phyloP scores from a whole-genome alignment of 306 rosid species.

The Fagus crenata region DNA sequence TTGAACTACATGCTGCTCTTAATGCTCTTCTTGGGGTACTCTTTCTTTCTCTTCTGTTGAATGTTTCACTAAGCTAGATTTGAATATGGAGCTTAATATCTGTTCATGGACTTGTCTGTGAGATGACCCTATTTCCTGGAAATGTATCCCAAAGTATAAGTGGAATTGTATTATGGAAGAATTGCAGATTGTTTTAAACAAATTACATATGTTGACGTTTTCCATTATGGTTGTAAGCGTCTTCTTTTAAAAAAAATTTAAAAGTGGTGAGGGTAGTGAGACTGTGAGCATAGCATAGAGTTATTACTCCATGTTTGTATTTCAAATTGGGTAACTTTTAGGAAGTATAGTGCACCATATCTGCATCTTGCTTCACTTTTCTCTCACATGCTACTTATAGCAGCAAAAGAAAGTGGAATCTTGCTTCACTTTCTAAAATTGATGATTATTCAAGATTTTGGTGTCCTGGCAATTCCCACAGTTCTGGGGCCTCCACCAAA shows the following conservation, averaged over 20 bases:
- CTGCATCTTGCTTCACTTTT: conserved; percentile 1
- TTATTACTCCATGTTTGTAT: neutral
- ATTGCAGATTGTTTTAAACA: no score
- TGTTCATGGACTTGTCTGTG: neutral
- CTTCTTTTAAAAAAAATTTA: neutral
- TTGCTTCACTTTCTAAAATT: neutral
- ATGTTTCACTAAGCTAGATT: neutral
- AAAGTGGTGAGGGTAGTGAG: neutral
- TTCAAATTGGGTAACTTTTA: neutral
- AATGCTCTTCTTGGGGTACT: conserved; percentile 80
- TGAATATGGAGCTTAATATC: neutral
- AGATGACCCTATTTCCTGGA: neutral
- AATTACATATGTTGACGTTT: neutral
- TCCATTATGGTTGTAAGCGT: neutral
- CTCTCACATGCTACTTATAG: neutral
- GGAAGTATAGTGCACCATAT: neutral
- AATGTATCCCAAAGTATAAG: neutral
- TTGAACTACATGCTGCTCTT: conserved; percentile 64
- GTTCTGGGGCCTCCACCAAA: conserved; percentile 90
- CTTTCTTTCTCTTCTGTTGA: conserved; percentile 8
- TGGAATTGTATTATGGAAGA: neutral
- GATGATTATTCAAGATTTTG: conserved; percentile 56
- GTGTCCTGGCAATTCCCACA: conserved; percentile 79
- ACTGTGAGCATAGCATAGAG: neutral
- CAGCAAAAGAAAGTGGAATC: neutral